These are phyloP conservation scores for Tricholoma furcatifolium DNA, from an alignment of 768 basidiomycete species.

Conservation along the genomic window DNA sequence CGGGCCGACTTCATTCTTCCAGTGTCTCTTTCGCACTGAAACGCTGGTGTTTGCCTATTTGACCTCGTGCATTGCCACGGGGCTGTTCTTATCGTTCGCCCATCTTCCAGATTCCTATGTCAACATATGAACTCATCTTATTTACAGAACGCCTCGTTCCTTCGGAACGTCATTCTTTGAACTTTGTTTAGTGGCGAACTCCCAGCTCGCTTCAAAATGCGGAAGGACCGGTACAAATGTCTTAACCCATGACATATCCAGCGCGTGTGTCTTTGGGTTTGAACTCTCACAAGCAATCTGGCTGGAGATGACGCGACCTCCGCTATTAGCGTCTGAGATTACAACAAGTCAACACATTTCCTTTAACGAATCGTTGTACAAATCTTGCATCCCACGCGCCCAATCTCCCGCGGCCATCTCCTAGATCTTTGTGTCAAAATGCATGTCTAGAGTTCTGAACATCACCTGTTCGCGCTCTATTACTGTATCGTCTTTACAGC, in stretches of 20 bases:
- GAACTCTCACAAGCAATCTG: not conserved
- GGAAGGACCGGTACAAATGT: not conserved
- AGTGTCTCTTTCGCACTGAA: not conserved
- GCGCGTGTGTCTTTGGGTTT: not conserved
- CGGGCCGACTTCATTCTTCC: not conserved
- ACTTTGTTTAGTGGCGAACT: not conserved
- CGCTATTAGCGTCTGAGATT: not conserved
- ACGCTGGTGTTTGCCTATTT: not conserved
- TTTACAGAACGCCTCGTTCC: not conserved
- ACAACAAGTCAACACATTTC: not conserved
- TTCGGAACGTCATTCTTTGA: not conserved
- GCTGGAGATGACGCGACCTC: not conserved
- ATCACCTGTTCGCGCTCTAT: constrained; percentile 1
- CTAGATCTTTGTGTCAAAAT: not conserved
- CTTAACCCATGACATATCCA: not conserved
- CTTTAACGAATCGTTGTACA: not conserved
- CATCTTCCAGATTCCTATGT: not conserved
- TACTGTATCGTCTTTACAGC: not conserved
- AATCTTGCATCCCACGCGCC: not conserved
- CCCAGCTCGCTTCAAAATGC: not conserved
- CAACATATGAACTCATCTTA: not conserved
- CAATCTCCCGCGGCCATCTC: constrained; percentile 4
- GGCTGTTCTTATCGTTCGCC: not conserved
- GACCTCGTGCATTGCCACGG: not conserved
- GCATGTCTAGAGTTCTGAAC: not conserved